Evolutionary conservation across 352 stramenopile species (phyloP).

Genomic region (Globisporangium canariense): DNA sequence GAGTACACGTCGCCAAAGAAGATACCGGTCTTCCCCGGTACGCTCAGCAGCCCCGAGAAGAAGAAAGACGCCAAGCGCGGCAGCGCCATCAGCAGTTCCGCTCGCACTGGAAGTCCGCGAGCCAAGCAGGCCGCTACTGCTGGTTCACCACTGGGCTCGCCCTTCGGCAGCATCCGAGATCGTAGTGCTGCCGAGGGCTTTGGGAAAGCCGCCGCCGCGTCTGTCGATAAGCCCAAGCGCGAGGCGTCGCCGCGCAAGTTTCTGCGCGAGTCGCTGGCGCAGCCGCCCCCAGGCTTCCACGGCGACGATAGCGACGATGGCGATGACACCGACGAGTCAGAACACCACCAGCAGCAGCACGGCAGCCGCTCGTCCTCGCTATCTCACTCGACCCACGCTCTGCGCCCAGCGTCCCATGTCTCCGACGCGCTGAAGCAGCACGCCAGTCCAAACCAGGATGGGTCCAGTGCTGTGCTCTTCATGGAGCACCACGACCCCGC

Average conservation of each 20-base stretch:
- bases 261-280: slow-evolving; percentile 46
- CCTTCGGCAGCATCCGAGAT: neutral
- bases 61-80: slow-evolving; percentile 21
- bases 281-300: neutral
- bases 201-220: neutral
- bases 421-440: neutral
- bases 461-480: slow-evolving; percentile 35
- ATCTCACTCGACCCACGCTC: slow-evolving; percentile 7
- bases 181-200: neutral
- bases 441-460: slow-evolving; percentile 22
- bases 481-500: slow-evolving; percentile 39
- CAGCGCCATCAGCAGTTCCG: neutral
- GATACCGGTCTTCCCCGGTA: slow-evolving; percentile 68
- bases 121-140: slow-evolving; percentile 13
- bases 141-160: neutral
- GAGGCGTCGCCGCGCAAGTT: slow-evolving; percentile 67
- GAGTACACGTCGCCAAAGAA: slow-evolving; percentile 81
- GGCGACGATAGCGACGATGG: slow-evolving; percentile 15
- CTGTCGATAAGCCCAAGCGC: slow-evolving; percentile 32
- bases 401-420: slow-evolving; percentile 1
- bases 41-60: slow-evolving; percentile 51
- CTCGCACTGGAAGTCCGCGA: slow-evolving; percentile 19
- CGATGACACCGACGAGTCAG: neutral
- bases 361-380: neutral
- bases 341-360: neutral